Base-by-base conservation (phyloP, 345 rosid genomes). In the Schrenkiella parvula region DNA sequence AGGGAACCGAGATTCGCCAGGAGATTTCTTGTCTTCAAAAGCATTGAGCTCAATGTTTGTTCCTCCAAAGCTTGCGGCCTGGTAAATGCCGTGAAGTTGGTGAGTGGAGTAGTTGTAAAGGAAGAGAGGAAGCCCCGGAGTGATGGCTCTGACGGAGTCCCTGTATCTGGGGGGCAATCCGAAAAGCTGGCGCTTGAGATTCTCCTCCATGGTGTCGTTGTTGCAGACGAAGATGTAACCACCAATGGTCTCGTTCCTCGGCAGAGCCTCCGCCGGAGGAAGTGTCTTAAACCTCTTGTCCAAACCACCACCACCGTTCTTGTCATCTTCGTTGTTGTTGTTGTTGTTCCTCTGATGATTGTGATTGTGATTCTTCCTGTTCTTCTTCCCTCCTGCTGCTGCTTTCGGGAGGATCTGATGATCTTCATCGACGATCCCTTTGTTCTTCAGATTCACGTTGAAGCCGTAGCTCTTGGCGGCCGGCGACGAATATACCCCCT, bases 201-300 rank as follows among this genome's bases (percentile, higher is more conserved):
- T 89, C 86, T 95, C 99, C 54, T 81, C 81, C 99, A 95, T 95
- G 32, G 99, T 95, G 64, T 95, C 99, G 59, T 95, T 95, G 86
- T 95, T 92, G 84, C 99, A 95, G n/a, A 95, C 99, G 54, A 95
- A 92, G 71, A 95, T 95, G 73, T 95, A 95, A 0, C 99, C 99
- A 2, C 99, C 99, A 11, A 95, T 80, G 19, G 93, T 86, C 80
- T 95, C 97, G 54, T 89, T 87, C 46, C 98, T 85, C 1, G 98
- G 97, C 60, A 95, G 78, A 23, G 99, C 78, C 68, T 95, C 99
- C 0, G 99, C 74, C 0, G 99, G 87, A 23, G 99, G 99, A 5
- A 95, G 92, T 0, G 98, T 95, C 86, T 95, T 95, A 46, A 95
- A 95, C 80, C 99, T 85, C 84, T 92, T 95, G 28, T 95, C 99